These are phyloP conservation scores for Datura wrightii DNA, from an alignment of 257 asterid genomes.

Conservation along the genomic window DNA sequence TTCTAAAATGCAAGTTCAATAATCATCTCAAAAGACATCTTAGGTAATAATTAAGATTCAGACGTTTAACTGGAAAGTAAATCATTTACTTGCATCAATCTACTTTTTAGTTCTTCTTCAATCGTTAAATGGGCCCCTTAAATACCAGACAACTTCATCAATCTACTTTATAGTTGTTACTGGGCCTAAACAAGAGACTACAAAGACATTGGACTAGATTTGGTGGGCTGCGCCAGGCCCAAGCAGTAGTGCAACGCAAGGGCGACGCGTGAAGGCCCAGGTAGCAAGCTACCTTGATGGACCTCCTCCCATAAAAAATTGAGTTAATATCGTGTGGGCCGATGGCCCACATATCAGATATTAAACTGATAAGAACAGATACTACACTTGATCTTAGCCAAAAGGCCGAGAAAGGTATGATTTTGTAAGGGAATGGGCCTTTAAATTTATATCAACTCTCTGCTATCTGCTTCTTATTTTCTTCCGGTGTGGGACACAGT, in stretches of 20 bases:
- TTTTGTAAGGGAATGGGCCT: neutral
- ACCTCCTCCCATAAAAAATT: neutral
- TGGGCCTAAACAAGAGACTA: too few relatives aligned
- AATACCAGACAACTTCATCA: too few relatives aligned
- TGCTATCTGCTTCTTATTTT: neutral
- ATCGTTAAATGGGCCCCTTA: too few relatives aligned
- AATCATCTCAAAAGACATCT: too few relatives aligned
- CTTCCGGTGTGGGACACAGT: neutral
- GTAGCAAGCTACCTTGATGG: neutral
- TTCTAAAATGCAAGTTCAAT: too few relatives aligned
- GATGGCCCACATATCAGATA: constrained; percentile 36
- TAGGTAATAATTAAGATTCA: too few relatives aligned
- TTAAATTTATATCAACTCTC: neutral
- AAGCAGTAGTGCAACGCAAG: neutral
- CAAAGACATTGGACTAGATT: neutral
- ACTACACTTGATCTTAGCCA: constrained; percentile 55
- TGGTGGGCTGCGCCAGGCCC: neutral
- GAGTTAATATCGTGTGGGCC: neutral
- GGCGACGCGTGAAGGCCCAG: neutral
- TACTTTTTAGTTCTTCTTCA: too few relatives aligned
- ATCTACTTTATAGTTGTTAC: too few relatives aligned
- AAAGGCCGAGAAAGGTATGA: constrained; percentile 55
- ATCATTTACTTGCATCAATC: too few relatives aligned
- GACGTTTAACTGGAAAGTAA: too few relatives aligned
- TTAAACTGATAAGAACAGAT: constrained; percentile 52